Base-by-base conservation (phyloP, 768 basidiomycete genomes). In the Fomitopsis serialis region DNA sequence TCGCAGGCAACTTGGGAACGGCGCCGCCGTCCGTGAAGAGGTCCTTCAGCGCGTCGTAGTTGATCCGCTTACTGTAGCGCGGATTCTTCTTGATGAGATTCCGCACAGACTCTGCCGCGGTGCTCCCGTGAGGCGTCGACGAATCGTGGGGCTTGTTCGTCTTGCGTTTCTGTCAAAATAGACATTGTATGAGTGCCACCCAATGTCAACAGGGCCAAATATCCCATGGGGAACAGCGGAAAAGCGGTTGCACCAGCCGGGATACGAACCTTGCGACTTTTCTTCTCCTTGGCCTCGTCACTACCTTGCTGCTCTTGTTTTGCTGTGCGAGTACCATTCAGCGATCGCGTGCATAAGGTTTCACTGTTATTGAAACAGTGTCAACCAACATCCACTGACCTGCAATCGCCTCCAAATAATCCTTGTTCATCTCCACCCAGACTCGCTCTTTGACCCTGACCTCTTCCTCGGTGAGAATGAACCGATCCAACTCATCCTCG, bases 371-470 rank as follows among this genome's bases (percentile, higher is more conserved):
- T 24, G 2, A 47, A 42, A 25, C 36, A 44, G 22, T 45, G 22
- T n/a, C 42, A 44, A 8, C 6, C 52, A 61, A 54, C 27, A 11
- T 25, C 3, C 1, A 73, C 81, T 66, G 60, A 89, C 92, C 89
- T 49, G 92, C 93, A 32, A 95, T 74, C 15, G 87, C 84, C 65
- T 93, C 88, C 34, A 98, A 71, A 67, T 96, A 98, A 29, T 97
- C 94, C 60, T 79, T 79, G 67, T 97, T 97, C 62, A 92, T 74
- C 70, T 95, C 92, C 45, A 95, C 92, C 94, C 94, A 98, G 1
- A 97, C 82, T 11, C 91, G 83, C 66, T 92, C 91, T 68, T 90
- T 98, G 63, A 92, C 76, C 65, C 75, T 82, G 3, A 90, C 86
- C 68, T 96, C 93, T 22, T 87, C 87, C 34, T 87, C 85, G 8